A percentile compares a stretch with the other conserved stretches of the same genome.
Conservation (phyloP, 495 filamentous ascomycete species). For the Penicillium silybi region DNA sequence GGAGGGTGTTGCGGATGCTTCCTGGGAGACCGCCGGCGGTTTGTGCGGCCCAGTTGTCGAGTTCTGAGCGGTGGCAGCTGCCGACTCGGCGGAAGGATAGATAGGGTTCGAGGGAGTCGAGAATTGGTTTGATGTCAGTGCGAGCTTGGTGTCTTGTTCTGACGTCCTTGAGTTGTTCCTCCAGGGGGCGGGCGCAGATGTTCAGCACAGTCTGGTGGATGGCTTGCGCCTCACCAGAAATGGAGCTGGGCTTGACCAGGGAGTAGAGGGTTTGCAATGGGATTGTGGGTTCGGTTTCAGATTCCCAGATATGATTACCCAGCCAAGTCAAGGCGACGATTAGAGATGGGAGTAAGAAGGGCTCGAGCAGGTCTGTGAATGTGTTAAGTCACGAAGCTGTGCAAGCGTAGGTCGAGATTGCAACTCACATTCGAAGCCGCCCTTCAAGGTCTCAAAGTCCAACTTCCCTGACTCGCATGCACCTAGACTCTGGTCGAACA, state of each 20-base stretch:
- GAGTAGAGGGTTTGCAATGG: constrained; percentile 65
- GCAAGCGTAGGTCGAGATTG: neutral
- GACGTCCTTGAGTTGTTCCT: constrained; percentile 70
- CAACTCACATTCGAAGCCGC: constrained; percentile 77
- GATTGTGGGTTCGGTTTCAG: constrained; percentile 58
- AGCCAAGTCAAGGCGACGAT: constrained; percentile 79
- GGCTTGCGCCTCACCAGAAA: constrained; percentile 72
- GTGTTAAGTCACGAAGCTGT: constrained; percentile 5
- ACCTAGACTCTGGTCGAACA: constrained; percentile 80
- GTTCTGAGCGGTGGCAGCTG: constrained; percentile 63
- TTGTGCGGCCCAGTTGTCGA: constrained; percentile 69
- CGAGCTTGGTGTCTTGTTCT: constrained; percentile 63
- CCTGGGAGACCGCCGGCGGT: constrained; percentile 56
- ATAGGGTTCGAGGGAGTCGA: constrained; percentile 66
- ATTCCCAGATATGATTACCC: constrained; percentile 74
- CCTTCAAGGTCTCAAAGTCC: constrained; percentile 76
- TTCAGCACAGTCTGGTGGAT: constrained; percentile 82
- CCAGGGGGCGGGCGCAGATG: constrained; percentile 73
- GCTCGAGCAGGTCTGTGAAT: constrained; percentile 70
- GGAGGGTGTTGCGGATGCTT: constrained; percentile 62
- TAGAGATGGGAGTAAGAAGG: constrained; percentile 84
- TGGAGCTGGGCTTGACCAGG: constrained; percentile 69
- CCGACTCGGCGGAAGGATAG: constrained; percentile 62
- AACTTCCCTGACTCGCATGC: constrained; percentile 69
- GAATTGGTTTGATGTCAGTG: constrained; percentile 67